Base-by-base conservation (phyloP, 768 basidiomycete species). In the Serendipita sp. region DNA sequence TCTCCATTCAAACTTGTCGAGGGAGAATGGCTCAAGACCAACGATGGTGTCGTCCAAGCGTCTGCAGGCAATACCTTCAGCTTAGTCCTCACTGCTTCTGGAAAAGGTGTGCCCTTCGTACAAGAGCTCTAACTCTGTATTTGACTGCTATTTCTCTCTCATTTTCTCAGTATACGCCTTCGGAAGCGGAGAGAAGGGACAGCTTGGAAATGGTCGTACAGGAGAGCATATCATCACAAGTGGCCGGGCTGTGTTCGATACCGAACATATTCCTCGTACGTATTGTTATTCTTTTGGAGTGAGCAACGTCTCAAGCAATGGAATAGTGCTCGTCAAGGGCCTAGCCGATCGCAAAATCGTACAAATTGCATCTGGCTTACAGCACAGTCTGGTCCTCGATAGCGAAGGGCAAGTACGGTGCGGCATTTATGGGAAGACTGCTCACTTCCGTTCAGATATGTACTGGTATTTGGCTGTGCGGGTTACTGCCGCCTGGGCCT, bases 161-260 rank as follows among this genome's bases (percentile, higher is more conserved):
- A 38, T 38, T 38, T 38, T 14, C 38, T 22, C 26, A 88, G 90
- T 95, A 2, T 97, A 86, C 68, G 80, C 90, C 1, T 86, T 92
- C 66, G 95, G 95, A 34, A 93, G 89, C 60, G 90, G 84, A 22
- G 93, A 96, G 72, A 84, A 90, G 64, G 95, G 95, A 1, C 94
- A 96, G 66, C 77, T 97, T 0, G 95, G 92, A 0, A 94, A 91
- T 70, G 95, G 94, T 17, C 82, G 82, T 66, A 94, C 91, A 0
- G 91, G 94, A n/a, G 92, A 95, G 72, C 82, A 90, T 34, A 89
- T 95, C 63, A 81, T 85, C 7, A 86, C 87, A 0, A 88, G 87
- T 20, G 90, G 90, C 68, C 91, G 91, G 73, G 82, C 84, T 0
- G 83, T 81, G 11, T 95, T 81, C 68, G 93, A 95, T 69, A 79